Percentiles rank a stretch among this genome's conserved stretches.
These are phyloP conservation scores for Colletotrichum karsti DNA, from an alignment of 2,329 filamentous ascomycete species.

Conservation along the genomic window DNA sequence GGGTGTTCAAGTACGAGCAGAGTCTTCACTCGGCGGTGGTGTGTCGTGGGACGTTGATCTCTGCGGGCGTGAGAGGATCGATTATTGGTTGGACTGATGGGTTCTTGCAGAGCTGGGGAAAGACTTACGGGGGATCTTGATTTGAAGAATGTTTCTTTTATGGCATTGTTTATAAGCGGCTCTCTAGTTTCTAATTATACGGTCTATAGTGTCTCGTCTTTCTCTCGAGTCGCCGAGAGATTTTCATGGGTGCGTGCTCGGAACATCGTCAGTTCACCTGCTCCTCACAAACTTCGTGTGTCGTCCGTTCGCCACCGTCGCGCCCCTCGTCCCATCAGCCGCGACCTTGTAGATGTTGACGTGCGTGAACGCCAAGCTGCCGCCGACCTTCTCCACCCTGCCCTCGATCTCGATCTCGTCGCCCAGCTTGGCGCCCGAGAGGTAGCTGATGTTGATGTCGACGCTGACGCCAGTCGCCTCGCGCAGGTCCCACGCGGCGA, in stretches of 20 bases:
- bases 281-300: conserved; percentile 31
- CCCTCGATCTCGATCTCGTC: conserved; percentile 76
- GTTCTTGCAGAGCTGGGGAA: neutral
- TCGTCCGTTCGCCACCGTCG: conserved; percentile 22
- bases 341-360: conserved; percentile 28
- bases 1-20: conserved; percentile 22
- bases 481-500: conserved; percentile 70
- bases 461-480: conserved; percentile 74
- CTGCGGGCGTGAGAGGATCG: conserved; percentile 6
- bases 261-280: neutral
- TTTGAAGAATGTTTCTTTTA: neutral
- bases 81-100: conserved; percentile 4
- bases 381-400: conserved; percentile 71
- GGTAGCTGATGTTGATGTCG: conserved; percentile 79
- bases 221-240: too few relatives aligned
- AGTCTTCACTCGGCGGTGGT: conserved; percentile 1
- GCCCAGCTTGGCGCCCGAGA: conserved; percentile 68
- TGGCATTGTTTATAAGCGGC: too few relatives aligned
- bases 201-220: too few relatives aligned
- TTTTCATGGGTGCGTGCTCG: neutral
- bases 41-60: neutral
- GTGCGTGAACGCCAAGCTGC: conserved; percentile 67
- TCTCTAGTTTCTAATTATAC: neutral
- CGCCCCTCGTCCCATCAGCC: conserved; percentile 21
- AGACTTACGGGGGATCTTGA: neutral